Evolutionary conservation across 495 filamentous ascomycete genomes (phyloP).

Genomic region (Tuber melanosporum): DNA sequence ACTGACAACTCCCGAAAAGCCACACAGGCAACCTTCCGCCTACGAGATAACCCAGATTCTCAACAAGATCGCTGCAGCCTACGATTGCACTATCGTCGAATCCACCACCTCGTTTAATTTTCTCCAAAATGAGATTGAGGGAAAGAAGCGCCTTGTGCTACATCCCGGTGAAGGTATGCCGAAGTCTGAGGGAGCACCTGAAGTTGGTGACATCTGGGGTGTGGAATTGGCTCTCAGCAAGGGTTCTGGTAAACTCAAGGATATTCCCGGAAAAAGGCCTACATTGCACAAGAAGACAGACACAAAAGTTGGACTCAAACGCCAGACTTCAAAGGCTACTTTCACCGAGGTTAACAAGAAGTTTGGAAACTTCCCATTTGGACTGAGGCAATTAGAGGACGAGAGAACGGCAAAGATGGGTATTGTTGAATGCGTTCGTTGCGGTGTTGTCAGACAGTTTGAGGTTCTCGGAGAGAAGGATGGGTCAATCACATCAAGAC

Average conservation of each 20-base stretch:
- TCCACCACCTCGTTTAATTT: slow-evolving; percentile 96
- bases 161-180: slow-evolving; percentile 70
- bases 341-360: slow-evolving; percentile 91
- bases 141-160: slow-evolving; percentile 95
- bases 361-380: slow-evolving; percentile 97
- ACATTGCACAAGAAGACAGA: slow-evolving; percentile 89
- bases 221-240: slow-evolving; percentile 89
- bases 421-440: slow-evolving; percentile 87
- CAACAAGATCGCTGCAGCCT: slow-evolving; percentile 84
- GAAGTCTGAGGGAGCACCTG: slow-evolving; percentile 85
- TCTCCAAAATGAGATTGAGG: slow-evolving; percentile 93
- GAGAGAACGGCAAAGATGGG: slow-evolving; percentile 94
- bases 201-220: slow-evolving; percentile 94
- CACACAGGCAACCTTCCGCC: slow-evolving; percentile 72
- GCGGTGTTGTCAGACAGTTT: slow-evolving; percentile 85
- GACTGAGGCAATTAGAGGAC: slow-evolving; percentile 90
- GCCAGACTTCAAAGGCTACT: slow-evolving; percentile 80
- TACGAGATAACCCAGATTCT: slow-evolving; percentile 74
- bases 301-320: slow-evolving; percentile 83
- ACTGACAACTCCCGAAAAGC: slow-evolving; percentile 65
- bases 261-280: slow-evolving; percentile 64
- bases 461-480: slow-evolving; percentile 94
- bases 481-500: slow-evolving; percentile 67
- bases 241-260: slow-evolving; percentile 91
- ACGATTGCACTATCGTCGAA: slow-evolving; percentile 90